Conservation (phyloP, 768 basidiomycete species). For the Macrolepiota dolichaula region DNA sequence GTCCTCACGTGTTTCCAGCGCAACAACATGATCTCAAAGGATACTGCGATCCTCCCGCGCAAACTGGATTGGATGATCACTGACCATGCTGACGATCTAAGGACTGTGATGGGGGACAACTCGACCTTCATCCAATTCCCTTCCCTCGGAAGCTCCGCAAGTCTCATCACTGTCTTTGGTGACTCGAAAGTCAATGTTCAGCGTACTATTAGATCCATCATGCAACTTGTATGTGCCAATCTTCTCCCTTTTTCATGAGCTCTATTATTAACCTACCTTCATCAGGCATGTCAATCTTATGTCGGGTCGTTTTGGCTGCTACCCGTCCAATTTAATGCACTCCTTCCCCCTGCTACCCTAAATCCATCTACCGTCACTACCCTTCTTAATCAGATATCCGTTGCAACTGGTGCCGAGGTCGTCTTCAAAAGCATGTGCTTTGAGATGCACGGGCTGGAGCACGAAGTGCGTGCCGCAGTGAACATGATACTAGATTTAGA, state of each 20-base stretch:
- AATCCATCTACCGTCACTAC: constrained; percentile 81
- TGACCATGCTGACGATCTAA: constrained; percentile 93
- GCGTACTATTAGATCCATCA: constrained; percentile 88
- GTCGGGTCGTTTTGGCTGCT: constrained; percentile 97
- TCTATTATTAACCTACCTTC: not conserved
- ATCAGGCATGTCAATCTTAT: constrained; percentile 90
- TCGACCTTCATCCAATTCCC: constrained; percentile 95
- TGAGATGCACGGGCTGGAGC: constrained; percentile 92
- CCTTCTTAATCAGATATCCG: constrained; percentile 83
- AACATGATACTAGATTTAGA: constrained; percentile 87
- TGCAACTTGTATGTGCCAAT: constrained; percentile 80
- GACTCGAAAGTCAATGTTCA: constrained; percentile 94
- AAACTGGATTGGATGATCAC: constrained; percentile 99
- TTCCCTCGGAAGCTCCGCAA: constrained; percentile 87
- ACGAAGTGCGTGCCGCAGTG: constrained; percentile 85
- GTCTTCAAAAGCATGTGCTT: constrained; percentile 98
- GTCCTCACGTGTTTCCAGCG: constrained; percentile 44
- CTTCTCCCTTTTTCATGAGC: not conserved
- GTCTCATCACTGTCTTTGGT: constrained; percentile 90
- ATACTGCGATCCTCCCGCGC: constrained; percentile 91
- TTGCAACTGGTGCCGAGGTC: constrained; percentile 86
- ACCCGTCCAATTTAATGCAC: constrained; percentile 89
- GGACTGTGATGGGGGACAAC: constrained; percentile 92
- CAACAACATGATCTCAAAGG: constrained; percentile 85
- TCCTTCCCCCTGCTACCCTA: constrained; percentile 78